Evolutionary conservation across 2,329 filamentous ascomycete species (phyloP), one percentile per base, ranked within the genome.

Genomic region (Aspergillus uvarum): DNA sequence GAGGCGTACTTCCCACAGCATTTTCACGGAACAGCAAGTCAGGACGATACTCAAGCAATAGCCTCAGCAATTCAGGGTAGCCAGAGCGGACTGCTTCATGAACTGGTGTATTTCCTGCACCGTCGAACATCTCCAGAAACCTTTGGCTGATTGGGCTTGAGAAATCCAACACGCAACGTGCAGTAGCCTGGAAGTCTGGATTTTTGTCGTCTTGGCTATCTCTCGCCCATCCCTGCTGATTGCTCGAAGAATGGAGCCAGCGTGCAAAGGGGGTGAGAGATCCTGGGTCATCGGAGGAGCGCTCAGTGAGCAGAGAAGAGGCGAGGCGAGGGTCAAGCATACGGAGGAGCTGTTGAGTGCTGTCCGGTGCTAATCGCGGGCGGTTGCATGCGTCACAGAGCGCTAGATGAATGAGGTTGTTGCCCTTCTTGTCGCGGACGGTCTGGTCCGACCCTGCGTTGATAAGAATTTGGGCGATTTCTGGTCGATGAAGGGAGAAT

Each of bases 1-100:
- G 80, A 0, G 91, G 88, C 0, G 90, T 95, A 16, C 85, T 82
- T 1, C 91, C 91, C 0, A 89, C 89, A 0, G 89, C 85, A 65
- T 93, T 93, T 72, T 95, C 91, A 22, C 87, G 84, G 65, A 85
- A 82, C 0, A 92, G 76, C 1, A 92, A 79, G 26, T 81, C 79
- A 0, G 88, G 84, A 19, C 84, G 80, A 64, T 78, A 78, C 10
- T 83, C 76, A 11, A 92, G 74, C 47, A 77, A 69, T 11, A 67
- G 16, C 16, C 68, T 58, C 3, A 90, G 87, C 29, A 90, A 80
- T 65, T 86, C 78, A 14, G 82, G 80, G 1, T 87, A 76, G 42
- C 85, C 82, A 5, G 76, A 56, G 29, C 70, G 71, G 24, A 78
- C 70, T 1, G 70, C 70, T 2, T 68, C 62, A 61, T 82, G 80